Conservation (phyloP, 1,284 basidiomycete species). For the Moesziomyces parantarcticus region DNA sequence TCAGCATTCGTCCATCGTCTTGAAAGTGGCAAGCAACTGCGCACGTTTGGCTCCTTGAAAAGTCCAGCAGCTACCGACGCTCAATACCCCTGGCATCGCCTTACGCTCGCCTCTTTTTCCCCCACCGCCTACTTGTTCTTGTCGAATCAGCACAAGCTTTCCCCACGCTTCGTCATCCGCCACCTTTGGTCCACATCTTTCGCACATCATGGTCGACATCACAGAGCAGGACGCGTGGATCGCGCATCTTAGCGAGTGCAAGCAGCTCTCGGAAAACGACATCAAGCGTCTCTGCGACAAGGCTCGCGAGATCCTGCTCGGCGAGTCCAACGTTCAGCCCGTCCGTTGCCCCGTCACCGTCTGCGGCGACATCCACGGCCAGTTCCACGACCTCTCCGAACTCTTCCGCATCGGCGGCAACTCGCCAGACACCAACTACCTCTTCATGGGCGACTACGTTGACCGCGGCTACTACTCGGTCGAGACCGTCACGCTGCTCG, state of each 20-base stretch:
- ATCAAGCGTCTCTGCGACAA: conserved; percentile 99
- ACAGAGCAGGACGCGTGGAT: conserved; percentile 77
- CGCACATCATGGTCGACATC: conserved; percentile 61
- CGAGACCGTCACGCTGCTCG: conserved; percentile 97
- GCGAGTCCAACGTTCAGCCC: conserved; percentile 75
- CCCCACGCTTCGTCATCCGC: neutral
- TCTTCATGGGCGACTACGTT: conserved; percentile 99
- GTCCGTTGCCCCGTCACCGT: conserved; percentile 80
- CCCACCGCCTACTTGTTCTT: too few relatives aligned
- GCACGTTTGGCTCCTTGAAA: too few relatives aligned
- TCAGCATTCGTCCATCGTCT: too few relatives aligned
- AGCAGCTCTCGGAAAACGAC: conserved; percentile 93
- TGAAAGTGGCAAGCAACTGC: too few relatives aligned
- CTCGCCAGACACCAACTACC: conserved; percentile 99
- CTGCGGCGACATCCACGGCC: conserved; percentile 88
- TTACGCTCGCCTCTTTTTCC: too few relatives aligned
- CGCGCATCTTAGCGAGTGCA: conserved; percentile 95
- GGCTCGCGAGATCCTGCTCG: conserved; percentile 97
- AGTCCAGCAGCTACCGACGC: too few relatives aligned
- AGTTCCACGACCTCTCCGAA: conserved; percentile 96
- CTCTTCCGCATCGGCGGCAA: conserved; percentile 99
- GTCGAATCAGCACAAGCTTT: neutral
- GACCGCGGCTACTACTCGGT: conserved; percentile 99
- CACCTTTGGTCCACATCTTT: neutral
- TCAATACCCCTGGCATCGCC: too few relatives aligned